These are phyloP conservation scores for Salisapilia sapeloensis DNA, from an alignment of 352 stramenopile species.

Conservation along the genomic window DNA sequence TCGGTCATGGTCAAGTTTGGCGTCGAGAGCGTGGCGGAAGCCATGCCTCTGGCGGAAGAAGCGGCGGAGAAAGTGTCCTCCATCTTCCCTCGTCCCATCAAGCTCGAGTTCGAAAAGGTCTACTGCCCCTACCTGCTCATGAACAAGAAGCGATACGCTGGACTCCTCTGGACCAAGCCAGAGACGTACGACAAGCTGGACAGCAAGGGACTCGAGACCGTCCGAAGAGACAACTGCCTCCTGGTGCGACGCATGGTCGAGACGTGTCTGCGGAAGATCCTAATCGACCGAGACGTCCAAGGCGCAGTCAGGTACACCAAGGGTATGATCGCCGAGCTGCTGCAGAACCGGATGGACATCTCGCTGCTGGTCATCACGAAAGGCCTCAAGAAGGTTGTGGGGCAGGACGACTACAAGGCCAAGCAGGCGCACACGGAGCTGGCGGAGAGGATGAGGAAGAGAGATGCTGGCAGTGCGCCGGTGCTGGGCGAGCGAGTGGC, in stretches of 20 bases:
- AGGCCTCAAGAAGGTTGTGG: constrained; percentile 95
- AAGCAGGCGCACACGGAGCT: constrained; percentile 99
- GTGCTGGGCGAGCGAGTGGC: constrained; percentile 97
- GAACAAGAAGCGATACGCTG: constrained; percentile 97
- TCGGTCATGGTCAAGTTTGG: constrained; percentile 99
- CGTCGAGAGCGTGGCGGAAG: constrained; percentile 87
- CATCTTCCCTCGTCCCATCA: constrained; percentile 95
- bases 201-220: constrained; percentile 96
- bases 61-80: constrained; percentile 90
- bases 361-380: constrained; percentile 99
- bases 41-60: constrained; percentile 96
- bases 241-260: constrained; percentile 96
- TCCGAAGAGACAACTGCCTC: constrained; percentile 98
- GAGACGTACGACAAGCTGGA: constrained; percentile 99
- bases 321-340: constrained; percentile 91
- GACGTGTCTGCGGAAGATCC: constrained; percentile 95
- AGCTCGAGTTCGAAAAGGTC: constrained; percentile 99
- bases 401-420: constrained; percentile 97
- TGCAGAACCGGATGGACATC: constrained; percentile 99
- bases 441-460: constrained; percentile 95
- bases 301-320: constrained; percentile 97
- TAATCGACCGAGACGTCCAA: constrained; percentile 94
- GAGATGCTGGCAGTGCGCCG: constrained; percentile 93
- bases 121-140: constrained; percentile 99
- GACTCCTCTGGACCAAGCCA: constrained; percentile 62